phyloP scores from a whole-genome alignment of 352 stramenopile genomes.

The Ochromonadaceae sp. region DNA sequence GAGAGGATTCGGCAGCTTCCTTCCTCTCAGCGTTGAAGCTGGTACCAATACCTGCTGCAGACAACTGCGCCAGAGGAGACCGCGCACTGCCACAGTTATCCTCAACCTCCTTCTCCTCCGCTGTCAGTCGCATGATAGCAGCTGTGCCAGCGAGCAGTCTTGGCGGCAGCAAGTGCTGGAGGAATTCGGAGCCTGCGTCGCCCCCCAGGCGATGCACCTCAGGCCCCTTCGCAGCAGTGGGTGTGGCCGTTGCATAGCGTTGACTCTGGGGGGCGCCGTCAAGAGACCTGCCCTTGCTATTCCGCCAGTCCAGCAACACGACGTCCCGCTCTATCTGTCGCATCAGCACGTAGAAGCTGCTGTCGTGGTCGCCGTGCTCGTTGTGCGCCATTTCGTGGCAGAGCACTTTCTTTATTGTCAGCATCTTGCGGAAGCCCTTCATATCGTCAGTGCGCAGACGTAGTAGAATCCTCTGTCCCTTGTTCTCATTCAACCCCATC shows the following conservation, averaged over 20 bases:
- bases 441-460: conserved; percentile 83
- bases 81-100: background rate
- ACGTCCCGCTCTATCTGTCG: conserved; percentile 35
- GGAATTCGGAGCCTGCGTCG: background rate
- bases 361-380: conserved; percentile 48
- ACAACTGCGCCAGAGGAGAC: background rate
- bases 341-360: conserved; percentile 47
- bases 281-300: background rate
- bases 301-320: conserved; percentile 25
- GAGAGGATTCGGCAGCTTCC: background rate
- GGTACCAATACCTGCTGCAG: background rate
- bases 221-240: conserved; percentile 8
- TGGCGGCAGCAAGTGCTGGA: conserved; percentile 19
- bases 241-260: background rate
- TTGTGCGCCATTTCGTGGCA: conserved; percentile 87
- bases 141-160: conserved; percentile 9
- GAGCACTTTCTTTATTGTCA: conserved; percentile 71
- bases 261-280: conserved; percentile 15
- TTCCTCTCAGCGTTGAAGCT: background rate
- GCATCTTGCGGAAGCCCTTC: conserved; percentile 61
- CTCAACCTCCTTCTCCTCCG: conserved; percentile 4
- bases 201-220: conserved; percentile 12
- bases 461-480: conserved; percentile 77
- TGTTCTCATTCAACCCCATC: conserved; percentile 76
- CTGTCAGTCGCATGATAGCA: conserved; percentile 6